Base-by-base conservation (phyloP, 495 filamentous ascomycete species). In the Penicillium bovifimosum region DNA sequence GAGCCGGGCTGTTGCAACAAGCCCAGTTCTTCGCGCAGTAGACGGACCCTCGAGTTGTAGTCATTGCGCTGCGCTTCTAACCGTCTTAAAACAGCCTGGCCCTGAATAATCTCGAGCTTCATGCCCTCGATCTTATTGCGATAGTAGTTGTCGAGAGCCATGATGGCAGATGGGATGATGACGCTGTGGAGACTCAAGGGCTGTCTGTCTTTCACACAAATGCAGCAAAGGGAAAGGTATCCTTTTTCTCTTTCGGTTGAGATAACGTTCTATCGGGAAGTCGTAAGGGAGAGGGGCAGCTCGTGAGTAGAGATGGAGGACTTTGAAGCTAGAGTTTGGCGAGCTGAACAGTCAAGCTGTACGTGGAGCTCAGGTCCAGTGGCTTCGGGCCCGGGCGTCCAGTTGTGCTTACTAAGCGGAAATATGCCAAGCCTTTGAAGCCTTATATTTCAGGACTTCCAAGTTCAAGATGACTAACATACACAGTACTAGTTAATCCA, bases 91-190 rank as follows among this genome's bases (percentile, higher is more conserved):
- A 95, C 89, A 42, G 95, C 92, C 76, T 97, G 95, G 34, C 93
- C 92, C 71, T 96, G 90, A 62, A 99, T 90, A 60, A 99, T 99
- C 80, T 97, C 92, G 66, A 97, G 89, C 82, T 97, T 96, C 86
- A 96, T 95, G 69, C 86, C 84, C 87, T 99, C 93, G 72, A 99
- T 96, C 80, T 99, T 99, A 75, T 97, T 96, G 78, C 90, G 88
- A 71, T 92, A 99, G 74, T 96, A 99, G 73, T 86, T 96, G 73
- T 97, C 93, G 74, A 99, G 87, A 80, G 92, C 90, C 93, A 98
- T 98, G 63, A 58, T 80, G 80, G 71, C 56, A 55, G 35, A 64
- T 42, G 55, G 50, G 59, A 46, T 54, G 61, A 60, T 66, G 62
- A 65, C 58, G 65, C 61, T 67, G 48, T 55, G 36, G 58, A 44